Conservation (phyloP, 2,329 filamentous ascomycete genomes). For the Xylariaceae sp. region DNA sequence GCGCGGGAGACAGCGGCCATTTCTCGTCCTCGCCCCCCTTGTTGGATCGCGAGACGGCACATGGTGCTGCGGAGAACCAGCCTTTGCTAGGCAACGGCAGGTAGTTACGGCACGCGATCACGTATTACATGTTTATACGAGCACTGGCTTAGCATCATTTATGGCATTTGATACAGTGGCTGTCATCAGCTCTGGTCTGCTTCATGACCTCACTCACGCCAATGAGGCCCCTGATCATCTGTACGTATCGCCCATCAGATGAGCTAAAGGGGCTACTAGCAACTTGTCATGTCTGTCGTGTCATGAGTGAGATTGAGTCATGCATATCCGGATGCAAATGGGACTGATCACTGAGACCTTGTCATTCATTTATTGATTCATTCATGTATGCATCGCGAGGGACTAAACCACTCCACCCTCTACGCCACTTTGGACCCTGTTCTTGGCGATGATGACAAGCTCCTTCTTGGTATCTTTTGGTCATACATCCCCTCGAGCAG, state of each 20-base stretch:
- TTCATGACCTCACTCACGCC: background rate
- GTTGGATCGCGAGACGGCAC: conserved; percentile 32
- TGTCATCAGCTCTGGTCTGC: background rate
- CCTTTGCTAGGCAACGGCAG: conserved; percentile 31
- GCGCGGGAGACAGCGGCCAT: conserved; percentile 15
- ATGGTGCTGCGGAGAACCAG: conserved; percentile 33
- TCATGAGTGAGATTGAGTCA: background rate
- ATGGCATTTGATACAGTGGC: conserved; percentile 1
- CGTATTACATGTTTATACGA: background rate
- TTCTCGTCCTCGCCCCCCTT: conserved; percentile 21
- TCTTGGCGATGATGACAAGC: background rate
- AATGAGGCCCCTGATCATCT: background rate
- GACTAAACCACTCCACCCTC: background rate
- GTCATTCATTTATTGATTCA: background rate
- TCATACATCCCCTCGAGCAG: background rate
- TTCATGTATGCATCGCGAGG: background rate
- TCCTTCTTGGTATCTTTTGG: background rate
- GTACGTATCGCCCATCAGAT: conserved; percentile 4
- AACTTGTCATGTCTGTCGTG: background rate
- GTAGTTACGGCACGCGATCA: conserved; percentile 30
- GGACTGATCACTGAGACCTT: background rate
- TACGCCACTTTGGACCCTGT: background rate
- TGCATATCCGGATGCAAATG: background rate
- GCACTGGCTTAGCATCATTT: background rate
- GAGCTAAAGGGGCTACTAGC: background rate